phyloP scores from a whole-genome alignment of 1,284 basidiomycete genomes.

The Coniferiporia weirii region DNA sequence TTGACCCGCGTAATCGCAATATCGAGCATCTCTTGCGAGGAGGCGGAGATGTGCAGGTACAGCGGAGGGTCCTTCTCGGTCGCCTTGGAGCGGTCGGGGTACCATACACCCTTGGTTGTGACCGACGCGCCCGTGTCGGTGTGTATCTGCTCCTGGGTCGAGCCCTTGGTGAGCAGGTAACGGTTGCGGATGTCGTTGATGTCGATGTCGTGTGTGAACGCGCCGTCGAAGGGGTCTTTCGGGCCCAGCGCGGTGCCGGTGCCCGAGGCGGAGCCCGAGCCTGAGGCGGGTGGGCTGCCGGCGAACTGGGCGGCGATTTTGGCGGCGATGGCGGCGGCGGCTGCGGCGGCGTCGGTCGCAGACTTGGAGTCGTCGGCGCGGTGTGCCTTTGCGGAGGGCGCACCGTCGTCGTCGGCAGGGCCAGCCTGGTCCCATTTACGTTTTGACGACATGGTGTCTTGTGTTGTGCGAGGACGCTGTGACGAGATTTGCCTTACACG shows the following conservation, averaged over 20 bases:
- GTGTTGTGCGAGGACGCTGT: neutral
- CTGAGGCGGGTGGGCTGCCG: constrained; percentile 27
- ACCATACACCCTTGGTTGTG: constrained; percentile 91
- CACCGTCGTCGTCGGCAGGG: constrained; percentile 35
- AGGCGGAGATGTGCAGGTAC: constrained; percentile 90
- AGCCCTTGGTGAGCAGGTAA: constrained; percentile 91
- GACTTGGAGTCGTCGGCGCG: constrained; percentile 56
- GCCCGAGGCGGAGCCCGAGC: constrained; percentile 29
- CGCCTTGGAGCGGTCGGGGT: constrained; percentile 85
- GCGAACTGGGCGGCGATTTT: constrained; percentile 87
- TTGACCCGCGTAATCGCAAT: constrained; percentile 80
- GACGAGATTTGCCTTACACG: neutral
- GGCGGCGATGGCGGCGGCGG: constrained; percentile 82
- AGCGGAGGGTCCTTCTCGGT: constrained; percentile 91
- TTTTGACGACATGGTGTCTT: constrained; percentile 47
- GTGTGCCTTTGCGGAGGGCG: constrained; percentile 39
- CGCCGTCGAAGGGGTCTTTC: constrained; percentile 73
- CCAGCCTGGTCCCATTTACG: constrained; percentile 71
- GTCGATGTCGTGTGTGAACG: constrained; percentile 89
- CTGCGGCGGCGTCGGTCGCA: constrained; percentile 75
- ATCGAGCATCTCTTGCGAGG: constrained; percentile 74
- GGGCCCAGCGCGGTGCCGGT: constrained; percentile 42
- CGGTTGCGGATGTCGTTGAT: constrained; percentile 97
- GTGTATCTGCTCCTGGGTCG: constrained; percentile 88
- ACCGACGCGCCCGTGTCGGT: constrained; percentile 88